Evolutionary conservation across 768 basidiomycete species (phyloP).

Genomic region (Leccinum disarticulatum): DNA sequence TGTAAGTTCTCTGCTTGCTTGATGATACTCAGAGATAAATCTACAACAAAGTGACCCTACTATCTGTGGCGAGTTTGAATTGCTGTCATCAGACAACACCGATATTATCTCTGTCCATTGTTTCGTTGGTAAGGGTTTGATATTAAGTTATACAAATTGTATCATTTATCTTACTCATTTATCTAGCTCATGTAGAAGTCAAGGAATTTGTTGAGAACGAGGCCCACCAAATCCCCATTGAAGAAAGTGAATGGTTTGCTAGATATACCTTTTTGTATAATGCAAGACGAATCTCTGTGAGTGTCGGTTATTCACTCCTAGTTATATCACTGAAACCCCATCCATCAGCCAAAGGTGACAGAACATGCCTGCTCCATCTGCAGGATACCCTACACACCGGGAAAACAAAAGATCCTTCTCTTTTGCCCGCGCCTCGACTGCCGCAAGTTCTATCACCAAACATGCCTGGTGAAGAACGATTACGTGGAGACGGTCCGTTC

Average conservation of each 20-base stretch:
- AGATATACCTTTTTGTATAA: constrained; percentile 45
- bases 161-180: no score
- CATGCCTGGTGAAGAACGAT: constrained; percentile 40
- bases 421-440: constrained; percentile 58
- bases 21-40: background rate
- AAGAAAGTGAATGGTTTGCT: constrained; percentile 42
- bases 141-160: background rate
- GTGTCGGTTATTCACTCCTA: constrained; percentile 1
- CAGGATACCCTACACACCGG: constrained; percentile 45
- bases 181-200: constrained; percentile 37
- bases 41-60: constrained; percentile 36
- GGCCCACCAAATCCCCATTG: constrained; percentile 41
- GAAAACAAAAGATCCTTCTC: constrained; percentile 44
- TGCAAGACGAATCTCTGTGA: constrained; percentile 36
- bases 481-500: constrained; percentile 24
- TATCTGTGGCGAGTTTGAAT: constrained; percentile 47
- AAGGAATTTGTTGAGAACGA: constrained; percentile 39
- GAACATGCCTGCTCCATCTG: constrained; percentile 43
- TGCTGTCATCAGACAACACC: constrained; percentile 46
- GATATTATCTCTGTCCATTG: constrained; percentile 48
- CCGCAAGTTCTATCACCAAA: constrained; percentile 46
- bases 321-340: background rate
- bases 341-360: constrained; percentile 43
- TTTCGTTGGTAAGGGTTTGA: constrained; percentile 42
- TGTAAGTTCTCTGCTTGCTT: constrained; percentile 37